These are phyloP conservation scores for Rubia occidens DNA, from an alignment of 305 asterid genomes.

Conservation along the genomic window DNA sequence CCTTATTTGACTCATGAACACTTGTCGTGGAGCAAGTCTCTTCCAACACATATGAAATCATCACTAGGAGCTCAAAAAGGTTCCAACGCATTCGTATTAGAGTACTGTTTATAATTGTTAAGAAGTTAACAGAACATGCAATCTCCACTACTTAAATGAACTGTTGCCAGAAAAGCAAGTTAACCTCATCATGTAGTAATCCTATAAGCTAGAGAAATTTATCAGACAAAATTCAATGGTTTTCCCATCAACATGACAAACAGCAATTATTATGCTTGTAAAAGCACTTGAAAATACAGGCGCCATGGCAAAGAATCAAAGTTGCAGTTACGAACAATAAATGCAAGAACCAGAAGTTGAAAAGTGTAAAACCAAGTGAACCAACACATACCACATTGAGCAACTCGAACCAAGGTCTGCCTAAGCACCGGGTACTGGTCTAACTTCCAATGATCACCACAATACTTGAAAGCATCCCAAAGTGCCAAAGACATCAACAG, in stretches of 20 bases:
- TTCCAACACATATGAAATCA: not conserved
- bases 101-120: not conserved
- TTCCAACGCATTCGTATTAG: not conserved
- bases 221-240: not conserved
- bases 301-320: not conserved
- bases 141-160: not conserved
- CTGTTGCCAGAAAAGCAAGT: not conserved
- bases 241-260: conserved; percentile 3
- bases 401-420: conserved; percentile 39
- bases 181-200: not conserved
- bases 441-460: conserved; percentile 55
- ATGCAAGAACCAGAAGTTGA: conserved; percentile 12
- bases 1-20: no score
- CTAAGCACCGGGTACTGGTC: conserved; percentile 39
- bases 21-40: not conserved
- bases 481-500: conserved; percentile 59
- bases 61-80: not conserved
- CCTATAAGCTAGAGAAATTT: not conserved
- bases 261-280: not conserved
- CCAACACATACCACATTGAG: conserved; percentile 72
- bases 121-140: not conserved
- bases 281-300: not conserved
- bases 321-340: conserved; percentile 8
- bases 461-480: conserved; percentile 64
- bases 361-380: not conserved